Conservation (phyloP, 176 grass and related monocot genomes). For the Zoysia pacifica region DNA sequence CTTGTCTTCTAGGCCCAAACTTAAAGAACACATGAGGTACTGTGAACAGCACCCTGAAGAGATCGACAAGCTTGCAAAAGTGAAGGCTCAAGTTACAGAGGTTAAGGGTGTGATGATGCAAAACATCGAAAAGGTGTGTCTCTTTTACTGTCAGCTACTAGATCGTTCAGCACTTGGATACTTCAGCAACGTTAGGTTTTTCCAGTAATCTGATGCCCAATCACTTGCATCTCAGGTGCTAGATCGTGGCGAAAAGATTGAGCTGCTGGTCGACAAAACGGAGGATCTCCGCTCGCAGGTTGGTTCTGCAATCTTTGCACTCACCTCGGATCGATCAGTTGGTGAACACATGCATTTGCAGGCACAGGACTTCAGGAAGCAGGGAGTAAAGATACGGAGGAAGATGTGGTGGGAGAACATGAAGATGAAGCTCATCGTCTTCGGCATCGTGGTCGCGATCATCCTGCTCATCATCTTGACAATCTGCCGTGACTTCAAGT, state of each 20-base stretch:
- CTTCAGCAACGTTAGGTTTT: not conserved
- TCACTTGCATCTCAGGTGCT: conserved; percentile 46
- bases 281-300: conserved; percentile 92
- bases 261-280: conserved; percentile 80
- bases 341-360: conserved; percentile 12
- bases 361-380: conserved; percentile 86
- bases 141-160: not conserved
- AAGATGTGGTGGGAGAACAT: conserved; percentile 97
- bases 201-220: not conserved
- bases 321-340: not conserved
- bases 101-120: conserved; percentile 97
- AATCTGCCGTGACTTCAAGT: conserved; percentile 77
- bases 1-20: conserved; percentile 60
- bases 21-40: conserved; percentile 88
- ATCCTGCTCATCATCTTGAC: conserved; percentile 78
- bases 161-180: not conserved
- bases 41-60: conserved; percentile 83
- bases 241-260: conserved; percentile 89
- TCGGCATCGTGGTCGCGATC: conserved; percentile 63
- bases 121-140: conserved; percentile 80
- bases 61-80: conserved; percentile 83
- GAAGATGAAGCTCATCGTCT: conserved; percentile 87
- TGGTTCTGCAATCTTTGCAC: conserved; percentile 30
- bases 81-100: conserved; percentile 91
- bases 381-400: conserved; percentile 64